These are phyloP conservation scores for Pseudevernia furfuracea DNA, from an alignment of 495 filamentous ascomycete genomes.

Conservation along the genomic window DNA sequence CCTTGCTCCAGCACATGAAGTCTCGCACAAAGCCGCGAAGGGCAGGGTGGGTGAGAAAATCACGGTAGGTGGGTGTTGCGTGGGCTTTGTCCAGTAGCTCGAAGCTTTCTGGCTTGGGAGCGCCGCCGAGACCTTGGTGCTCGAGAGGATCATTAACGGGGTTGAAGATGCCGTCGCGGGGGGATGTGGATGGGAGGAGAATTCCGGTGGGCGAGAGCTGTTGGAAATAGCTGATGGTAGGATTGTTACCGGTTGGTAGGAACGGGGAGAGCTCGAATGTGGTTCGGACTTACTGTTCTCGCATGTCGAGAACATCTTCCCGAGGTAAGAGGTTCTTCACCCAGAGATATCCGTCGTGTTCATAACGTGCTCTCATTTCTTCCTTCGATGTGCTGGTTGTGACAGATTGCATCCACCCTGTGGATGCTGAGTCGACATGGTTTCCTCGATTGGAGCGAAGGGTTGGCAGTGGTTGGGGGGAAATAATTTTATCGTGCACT, in stretches of 20 bases:
- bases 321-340: constrained; percentile 53
- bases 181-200: constrained; percentile 39
- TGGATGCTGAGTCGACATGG: constrained; percentile 6
- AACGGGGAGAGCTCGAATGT: background rate
- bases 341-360: constrained; percentile 55
- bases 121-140: constrained; percentile 52
- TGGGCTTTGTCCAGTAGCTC: constrained; percentile 26
- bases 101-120: constrained; percentile 11
- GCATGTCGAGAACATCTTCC: constrained; percentile 47
- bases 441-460: constrained; percentile 11
- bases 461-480: background rate
- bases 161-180: constrained; percentile 48
- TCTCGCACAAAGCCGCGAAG: constrained; percentile 45
- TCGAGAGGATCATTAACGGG: constrained; percentile 36
- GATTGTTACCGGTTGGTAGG: background rate
- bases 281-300: constrained; percentile 30
- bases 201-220: constrained; percentile 48
- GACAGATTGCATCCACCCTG: constrained; percentile 24
- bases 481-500: background rate
- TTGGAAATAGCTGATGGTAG: constrained; percentile 43
- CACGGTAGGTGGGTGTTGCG: constrained; percentile 25
- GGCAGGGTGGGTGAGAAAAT: constrained; percentile 46
- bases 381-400: constrained; percentile 29
- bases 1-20: constrained; percentile 48
- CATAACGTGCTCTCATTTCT: constrained; percentile 44